phyloP scores from a whole-genome alignment of 2,329 filamentous ascomycete genomes.

The Phaeomoniella chlamydospora region DNA sequence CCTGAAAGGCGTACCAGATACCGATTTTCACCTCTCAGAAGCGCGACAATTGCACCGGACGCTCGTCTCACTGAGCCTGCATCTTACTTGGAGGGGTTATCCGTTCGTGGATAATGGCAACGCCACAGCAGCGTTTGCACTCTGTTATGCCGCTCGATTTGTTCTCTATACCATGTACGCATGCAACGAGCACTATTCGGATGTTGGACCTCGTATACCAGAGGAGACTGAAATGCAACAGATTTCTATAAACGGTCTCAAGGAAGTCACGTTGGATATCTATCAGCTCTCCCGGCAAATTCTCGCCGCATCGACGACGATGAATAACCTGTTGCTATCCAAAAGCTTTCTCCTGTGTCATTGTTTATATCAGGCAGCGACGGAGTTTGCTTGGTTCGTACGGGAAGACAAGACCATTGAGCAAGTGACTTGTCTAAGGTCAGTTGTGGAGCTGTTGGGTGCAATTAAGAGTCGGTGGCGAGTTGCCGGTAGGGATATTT shows the following conservation, averaged over 20 bases:
- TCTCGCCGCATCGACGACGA: too few species aligned
- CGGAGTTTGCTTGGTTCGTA: too few species aligned
- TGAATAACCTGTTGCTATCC: too few species aligned
- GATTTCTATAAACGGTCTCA: conserved; percentile 3
- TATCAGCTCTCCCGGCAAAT: conserved; percentile 1
- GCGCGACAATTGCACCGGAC: conserved; percentile 3
- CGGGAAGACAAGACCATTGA: too few species aligned
- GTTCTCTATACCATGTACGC: conserved; percentile 3
- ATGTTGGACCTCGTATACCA: background rate
- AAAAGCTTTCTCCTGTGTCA: too few species aligned
- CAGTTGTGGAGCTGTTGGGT: too few species aligned
- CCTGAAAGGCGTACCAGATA: background rate
- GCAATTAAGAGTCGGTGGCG: too few species aligned
- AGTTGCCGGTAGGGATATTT: too few species aligned
- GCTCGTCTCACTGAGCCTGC: background rate
- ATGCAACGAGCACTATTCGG: conserved; percentile 3
- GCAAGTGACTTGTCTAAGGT: too few species aligned
- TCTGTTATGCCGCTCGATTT: conserved; percentile 2
- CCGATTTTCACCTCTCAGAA: conserved; percentile 1
- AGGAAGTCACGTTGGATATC: background rate
- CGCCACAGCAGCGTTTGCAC: background rate
- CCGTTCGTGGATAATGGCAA: background rate
- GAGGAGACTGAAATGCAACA: conserved; percentile 4
- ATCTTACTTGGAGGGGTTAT: background rate
- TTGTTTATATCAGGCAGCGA: too few species aligned